Conservation (phyloP, 164 flowering plant species). For the Umbilicus rupestris region DNA sequence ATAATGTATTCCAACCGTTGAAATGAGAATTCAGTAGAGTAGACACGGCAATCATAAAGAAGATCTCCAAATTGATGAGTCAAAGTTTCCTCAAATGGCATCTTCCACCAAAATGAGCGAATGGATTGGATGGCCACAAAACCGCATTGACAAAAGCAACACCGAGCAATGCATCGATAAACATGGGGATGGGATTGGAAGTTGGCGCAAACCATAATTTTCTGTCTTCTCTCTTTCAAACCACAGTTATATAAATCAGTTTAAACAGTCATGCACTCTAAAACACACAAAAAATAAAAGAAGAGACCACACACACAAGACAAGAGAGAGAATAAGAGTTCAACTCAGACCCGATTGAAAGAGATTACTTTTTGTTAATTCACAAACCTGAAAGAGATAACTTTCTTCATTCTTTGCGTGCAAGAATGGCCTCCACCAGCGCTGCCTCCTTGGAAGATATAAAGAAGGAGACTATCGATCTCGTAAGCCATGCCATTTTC, state of each 20-base stretch:
- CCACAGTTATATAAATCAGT: neutral
- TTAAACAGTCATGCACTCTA: neutral
- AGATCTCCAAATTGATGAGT: no score
- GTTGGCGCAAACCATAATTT: conserved; percentile 3
- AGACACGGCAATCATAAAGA: no score
- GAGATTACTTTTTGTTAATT: neutral
- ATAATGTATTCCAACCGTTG: no score
- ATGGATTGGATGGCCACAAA: conserved; percentile 6
- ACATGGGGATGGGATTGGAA: neutral
- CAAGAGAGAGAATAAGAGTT: neutral
- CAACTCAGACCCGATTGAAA: neutral
- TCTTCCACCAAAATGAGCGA: conserved; percentile 3
- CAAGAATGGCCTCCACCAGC: conserved; percentile 3
- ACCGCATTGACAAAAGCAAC: conserved; percentile 5
- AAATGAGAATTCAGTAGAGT: no score
- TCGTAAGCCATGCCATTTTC: no score
- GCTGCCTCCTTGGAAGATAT: conserved; percentile 34
- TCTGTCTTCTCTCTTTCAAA: neutral
- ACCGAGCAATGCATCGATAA: conserved; percentile 5
- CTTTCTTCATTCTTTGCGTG: no score
- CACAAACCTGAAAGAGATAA: neutral
- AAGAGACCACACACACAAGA: neutral
- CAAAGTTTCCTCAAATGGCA: conserved; percentile 2
- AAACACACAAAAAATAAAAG: conserved; percentile 1
- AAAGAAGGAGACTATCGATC: conserved; percentile 47